phyloP scores from a whole-genome alignment of 2,329 filamentous ascomycete genomes.

The Aspergillus sp. region DNA sequence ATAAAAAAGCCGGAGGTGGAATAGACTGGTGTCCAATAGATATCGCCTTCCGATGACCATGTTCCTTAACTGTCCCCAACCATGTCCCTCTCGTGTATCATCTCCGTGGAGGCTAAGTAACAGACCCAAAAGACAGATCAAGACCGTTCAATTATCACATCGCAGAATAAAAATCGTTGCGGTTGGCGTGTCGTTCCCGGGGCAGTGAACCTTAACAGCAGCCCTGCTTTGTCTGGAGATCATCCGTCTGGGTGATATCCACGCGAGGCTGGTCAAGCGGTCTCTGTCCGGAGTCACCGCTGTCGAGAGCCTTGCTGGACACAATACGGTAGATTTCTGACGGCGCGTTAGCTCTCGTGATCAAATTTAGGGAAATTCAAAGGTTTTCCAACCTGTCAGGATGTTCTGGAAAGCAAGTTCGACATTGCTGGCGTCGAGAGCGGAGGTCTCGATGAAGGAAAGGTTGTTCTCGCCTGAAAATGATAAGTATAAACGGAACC shows the following conservation, averaged over 20 bases:
- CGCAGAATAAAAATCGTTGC: constrained; percentile 34
- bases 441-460: constrained; percentile 98
- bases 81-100: constrained; percentile 30
- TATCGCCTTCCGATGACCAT: constrained; percentile 19
- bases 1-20: constrained; percentile 10
- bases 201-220: constrained; percentile 27
- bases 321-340: constrained; percentile 99
- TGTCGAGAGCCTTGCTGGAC: constrained; percentile 90
- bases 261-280: constrained; percentile 77
- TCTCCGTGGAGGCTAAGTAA: constrained; percentile 29
- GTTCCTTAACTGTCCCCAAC: constrained; percentile 21
- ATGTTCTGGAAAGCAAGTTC: constrained; percentile 99
- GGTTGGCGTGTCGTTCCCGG: constrained; percentile 10
- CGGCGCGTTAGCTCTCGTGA: constrained; percentile 3
- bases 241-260: constrained; percentile 78
- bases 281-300: constrained; percentile 71
- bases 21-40: constrained; percentile 17
- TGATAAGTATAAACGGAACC: too few relatives aligned
- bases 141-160: constrained; percentile 35
- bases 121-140: constrained; percentile 31
- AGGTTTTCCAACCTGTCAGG: constrained; percentile 69
- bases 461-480: constrained; percentile 85
- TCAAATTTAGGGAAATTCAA: background rate
- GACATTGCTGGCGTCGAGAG: constrained; percentile 97
- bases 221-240: constrained; percentile 65